Evolutionary conservation across 768 basidiomycete species (phyloP), one percentile per base, ranked within the genome.

Genomic region (Leucocoprinus sp.): DNA sequence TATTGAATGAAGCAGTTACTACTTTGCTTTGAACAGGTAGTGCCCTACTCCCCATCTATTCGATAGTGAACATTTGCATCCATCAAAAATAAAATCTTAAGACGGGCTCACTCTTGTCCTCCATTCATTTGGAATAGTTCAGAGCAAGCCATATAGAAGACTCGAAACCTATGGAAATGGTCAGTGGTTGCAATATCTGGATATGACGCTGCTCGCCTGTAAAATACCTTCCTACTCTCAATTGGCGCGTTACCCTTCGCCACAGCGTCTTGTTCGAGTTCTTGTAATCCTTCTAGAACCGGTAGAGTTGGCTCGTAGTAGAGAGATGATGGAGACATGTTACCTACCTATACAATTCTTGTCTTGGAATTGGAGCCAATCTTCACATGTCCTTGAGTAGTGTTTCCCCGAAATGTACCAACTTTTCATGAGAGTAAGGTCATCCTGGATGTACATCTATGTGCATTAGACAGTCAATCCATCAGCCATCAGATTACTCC

Each of bases 81-180:
- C n/a, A n/a, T 22, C 24, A n/a, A 26, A 29, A 54, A 24, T 47
- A 55, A 52, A 26, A 43, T 49, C 22, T 14, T 11, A 28, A 2
- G 17, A 26, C 6, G 29, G 11, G 23, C 82, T 64, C 63, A 84
- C 70, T 78, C 73, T 58, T 84, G 68, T 8, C 83, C 82, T 3
- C 58, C 57, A 53, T 82, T 70, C 59, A 78, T 63, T 9, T 64
- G 75, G 57, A 84, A 87, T 39, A 84, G 65, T 56, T 84, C 83
- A 1, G 78, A 76, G 53, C 80, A 82, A 8, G 82, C 79, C 60
- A 84, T 70, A 56, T 80, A 84, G 60, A 85, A 85, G 8, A 84
- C 78, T 12, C 82, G 66, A 58, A 82, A 83, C 50, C 79, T 77
- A 47, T 4, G 22, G 9, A 5, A 27, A 9, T n/a, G n/a, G n/a